Evolutionary conservation across 2,329 filamentous ascomycete species (phyloP).

Genomic region (Dryadomyces quercus-mongolicae): DNA sequence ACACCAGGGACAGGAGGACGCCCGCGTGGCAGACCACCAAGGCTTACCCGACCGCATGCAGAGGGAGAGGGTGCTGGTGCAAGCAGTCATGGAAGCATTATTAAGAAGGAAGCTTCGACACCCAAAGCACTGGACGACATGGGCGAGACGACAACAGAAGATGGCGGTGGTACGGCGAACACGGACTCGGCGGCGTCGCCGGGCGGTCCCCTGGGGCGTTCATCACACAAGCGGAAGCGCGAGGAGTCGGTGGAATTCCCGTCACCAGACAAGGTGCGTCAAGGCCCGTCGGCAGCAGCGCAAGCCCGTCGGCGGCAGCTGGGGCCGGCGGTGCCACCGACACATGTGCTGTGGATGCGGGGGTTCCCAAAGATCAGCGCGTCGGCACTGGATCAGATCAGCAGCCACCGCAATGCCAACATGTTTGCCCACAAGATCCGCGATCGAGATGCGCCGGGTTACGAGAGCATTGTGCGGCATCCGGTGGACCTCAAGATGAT

Average conservation of each 20-base stretch:
- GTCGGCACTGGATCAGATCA: conserved; percentile 64
- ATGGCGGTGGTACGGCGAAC: conserved; percentile 23
- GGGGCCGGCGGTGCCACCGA: conserved; percentile 38
- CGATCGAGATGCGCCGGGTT: conserved; percentile 64
- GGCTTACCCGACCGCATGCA: not conserved
- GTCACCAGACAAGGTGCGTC: conserved; percentile 16
- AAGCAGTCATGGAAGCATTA: conserved; percentile 15
- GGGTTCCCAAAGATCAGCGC: conserved; percentile 63
- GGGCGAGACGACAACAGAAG: conserved; percentile 37
- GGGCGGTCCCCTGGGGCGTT: conserved; percentile 12
- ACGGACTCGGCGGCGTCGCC: not conserved
- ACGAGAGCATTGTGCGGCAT: conserved; percentile 59
- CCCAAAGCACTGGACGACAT: conserved; percentile 41
- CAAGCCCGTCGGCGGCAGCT: not conserved
- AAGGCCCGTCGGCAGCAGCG: conserved; percentile 26
- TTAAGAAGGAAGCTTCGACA: conserved; percentile 49
- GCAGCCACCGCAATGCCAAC: conserved; percentile 64
- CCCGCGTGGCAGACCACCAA: conserved; percentile 4
- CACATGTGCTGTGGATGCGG: conserved; percentile 63
- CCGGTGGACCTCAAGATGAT: conserved; percentile 71
- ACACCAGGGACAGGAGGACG: not conserved
- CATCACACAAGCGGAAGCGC: conserved; percentile 41
- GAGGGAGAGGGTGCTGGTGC: not conserved
- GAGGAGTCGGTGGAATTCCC: conserved; percentile 30
- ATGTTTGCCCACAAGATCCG: conserved; percentile 68